Evolutionary conservation across 257 asterid species (phyloP).

Genomic region (Lithospermum erythrorhizon): DNA sequence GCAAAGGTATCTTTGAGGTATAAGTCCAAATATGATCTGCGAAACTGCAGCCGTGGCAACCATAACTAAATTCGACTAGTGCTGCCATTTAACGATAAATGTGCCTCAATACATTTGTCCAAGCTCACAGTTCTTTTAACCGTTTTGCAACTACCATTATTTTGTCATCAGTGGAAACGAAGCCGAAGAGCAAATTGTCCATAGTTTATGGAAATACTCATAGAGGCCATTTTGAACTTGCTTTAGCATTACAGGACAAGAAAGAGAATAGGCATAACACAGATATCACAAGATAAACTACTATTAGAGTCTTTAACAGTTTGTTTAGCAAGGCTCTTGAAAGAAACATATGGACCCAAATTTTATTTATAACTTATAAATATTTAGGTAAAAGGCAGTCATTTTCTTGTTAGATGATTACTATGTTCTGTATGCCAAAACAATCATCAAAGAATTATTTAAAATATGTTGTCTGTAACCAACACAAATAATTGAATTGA

Average conservation of each 20-base stretch:
- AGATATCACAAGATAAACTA: background rate
- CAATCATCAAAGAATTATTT: background rate
- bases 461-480: background rate
- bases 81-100: background rate
- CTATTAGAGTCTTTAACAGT: no score
- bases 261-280: background rate
- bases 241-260: background rate
- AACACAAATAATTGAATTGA: background rate
- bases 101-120: background rate
- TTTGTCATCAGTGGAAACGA: background rate
- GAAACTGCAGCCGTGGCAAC: slow-evolving; percentile 38
- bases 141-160: background rate
- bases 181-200: background rate
- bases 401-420: background rate
- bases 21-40: slow-evolving; percentile 59
- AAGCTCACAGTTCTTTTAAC: background rate
- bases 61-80: slow-evolving; percentile 36
- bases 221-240: no score
- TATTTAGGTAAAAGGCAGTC: background rate
- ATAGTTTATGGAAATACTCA: background rate
- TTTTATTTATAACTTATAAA: background rate
- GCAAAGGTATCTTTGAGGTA: slow-evolving; percentile 48
- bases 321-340: background rate
- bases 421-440: background rate
- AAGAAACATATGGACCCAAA: background rate